Conservation (phyloP, 192 early-diverging fungal genomes). For the Rhizophagus clarus region DNA sequence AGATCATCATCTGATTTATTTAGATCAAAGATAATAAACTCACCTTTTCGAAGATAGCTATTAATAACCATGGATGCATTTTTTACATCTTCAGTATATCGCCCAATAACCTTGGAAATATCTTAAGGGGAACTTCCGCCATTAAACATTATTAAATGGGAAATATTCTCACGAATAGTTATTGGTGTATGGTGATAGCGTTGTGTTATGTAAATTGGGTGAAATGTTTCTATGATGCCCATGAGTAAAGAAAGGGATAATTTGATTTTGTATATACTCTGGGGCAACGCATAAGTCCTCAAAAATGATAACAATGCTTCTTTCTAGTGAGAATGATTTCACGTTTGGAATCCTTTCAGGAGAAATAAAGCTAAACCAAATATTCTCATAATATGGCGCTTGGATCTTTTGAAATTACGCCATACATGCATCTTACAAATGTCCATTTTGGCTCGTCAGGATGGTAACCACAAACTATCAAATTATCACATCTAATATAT, state of each 20-base stretch:
- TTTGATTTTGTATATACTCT: not conserved
- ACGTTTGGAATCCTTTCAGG: not conserved
- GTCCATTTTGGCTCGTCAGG: constrained; percentile 12
- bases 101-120: not conserved
- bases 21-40: constrained; percentile 16
- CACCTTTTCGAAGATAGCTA: constrained; percentile 3
- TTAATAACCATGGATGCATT: not conserved
- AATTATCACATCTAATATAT: constrained; percentile 26
- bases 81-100: constrained; percentile 17
- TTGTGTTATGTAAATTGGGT: not conserved
- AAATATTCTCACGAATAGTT: not conserved
- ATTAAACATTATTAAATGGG: not conserved
- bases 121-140: not conserved
- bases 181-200: no score
- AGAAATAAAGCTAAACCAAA: constrained; percentile 1
- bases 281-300: not conserved
- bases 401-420: constrained; percentile 5
- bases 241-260: not conserved
- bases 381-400: constrained; percentile 6
- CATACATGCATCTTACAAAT: constrained; percentile 25
- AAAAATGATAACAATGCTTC: not conserved
- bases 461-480: constrained; percentile 20
- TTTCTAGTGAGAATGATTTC: not conserved
- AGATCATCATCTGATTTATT: constrained; percentile 11
- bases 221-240: not conserved